phyloP scores from a whole-genome alignment of 306 rosid genomes.

The Trichosanthes cucumerina region DNA sequence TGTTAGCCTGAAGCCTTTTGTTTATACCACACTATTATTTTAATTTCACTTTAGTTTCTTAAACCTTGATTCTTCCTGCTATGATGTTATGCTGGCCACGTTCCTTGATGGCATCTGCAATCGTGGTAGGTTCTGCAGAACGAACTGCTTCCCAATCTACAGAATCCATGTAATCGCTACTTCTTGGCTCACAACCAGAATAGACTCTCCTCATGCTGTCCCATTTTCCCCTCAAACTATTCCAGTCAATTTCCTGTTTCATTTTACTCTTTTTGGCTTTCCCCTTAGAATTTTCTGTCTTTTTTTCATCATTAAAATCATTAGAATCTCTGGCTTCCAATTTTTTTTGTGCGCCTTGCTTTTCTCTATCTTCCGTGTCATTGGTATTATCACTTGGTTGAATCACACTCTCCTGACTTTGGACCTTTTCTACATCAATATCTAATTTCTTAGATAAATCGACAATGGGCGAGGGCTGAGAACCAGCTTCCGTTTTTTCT shows the following conservation, averaged over 20 bases:
- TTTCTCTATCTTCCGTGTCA: neutral
- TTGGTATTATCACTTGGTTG: neutral
- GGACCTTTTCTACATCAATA: neutral
- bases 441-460: neutral
- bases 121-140: conserved; percentile 12
- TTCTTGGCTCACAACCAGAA: conserved; percentile 1
- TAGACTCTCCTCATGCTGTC: neutral
- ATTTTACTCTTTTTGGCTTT: neutral
- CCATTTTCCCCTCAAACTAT: neutral
- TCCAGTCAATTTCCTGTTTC: conserved; percentile 4
- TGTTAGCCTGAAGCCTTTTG: neutral
- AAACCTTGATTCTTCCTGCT: conserved; percentile 40
- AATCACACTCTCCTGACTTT: neutral
- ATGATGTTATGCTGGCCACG: conserved; percentile 53
- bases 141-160: conserved; percentile 57
- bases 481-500: neutral
- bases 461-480: neutral
- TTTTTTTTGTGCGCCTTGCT: neutral
- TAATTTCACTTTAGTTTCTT: neutral
- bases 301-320: neutral
- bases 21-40: neutral
- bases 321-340: neutral
- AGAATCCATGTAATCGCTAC: conserved; percentile 25
- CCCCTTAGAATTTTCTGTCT: neutral
- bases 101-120: conserved; percentile 34